Evolutionary conservation across 1,284 basidiomycete genomes (phyloP).

Genomic region (Singerocomus inundabilis): DNA sequence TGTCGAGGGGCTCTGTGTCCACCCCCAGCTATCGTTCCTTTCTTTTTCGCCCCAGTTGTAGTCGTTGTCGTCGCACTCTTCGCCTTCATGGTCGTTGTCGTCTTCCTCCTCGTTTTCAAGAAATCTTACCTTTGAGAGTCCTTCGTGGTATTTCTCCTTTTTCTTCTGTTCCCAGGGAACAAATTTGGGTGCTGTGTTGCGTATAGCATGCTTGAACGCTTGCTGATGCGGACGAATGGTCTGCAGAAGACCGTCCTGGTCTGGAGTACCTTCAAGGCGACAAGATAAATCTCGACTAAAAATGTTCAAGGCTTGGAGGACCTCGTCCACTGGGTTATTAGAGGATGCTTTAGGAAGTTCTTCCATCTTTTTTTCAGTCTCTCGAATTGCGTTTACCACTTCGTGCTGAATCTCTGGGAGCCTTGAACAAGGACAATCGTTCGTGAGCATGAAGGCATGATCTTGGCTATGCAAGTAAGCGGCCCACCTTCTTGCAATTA

Average conservation of each 20-base stretch:
- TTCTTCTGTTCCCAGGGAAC: constrained; percentile 29
- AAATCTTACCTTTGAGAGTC: constrained; percentile 33
- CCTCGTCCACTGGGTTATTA: too few species aligned
- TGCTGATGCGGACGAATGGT: constrained; percentile 48
- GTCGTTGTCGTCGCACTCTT: too few species aligned
- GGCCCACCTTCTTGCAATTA: constrained; percentile 3
- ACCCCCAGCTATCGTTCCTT: too few species aligned
- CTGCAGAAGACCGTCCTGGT: constrained; percentile 49
- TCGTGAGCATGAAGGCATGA: neutral
- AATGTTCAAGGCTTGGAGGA: too few species aligned
- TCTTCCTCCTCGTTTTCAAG: constrained; percentile 32
- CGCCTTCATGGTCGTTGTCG: neutral
- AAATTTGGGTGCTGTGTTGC: constrained; percentile 49
- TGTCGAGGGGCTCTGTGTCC: too few species aligned
- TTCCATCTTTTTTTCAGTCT: too few species aligned
- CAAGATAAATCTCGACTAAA: too few species aligned
- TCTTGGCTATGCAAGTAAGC: neutral
- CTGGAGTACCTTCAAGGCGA: constrained; percentile 48
- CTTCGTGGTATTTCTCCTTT: neutral
- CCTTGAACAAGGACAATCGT: neutral
- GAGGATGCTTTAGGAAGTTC: too few species aligned
- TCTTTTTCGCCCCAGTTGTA: too few species aligned
- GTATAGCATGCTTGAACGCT: constrained; percentile 45
- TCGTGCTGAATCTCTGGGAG: neutral
- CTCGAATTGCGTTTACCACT: too few species aligned